Conservation (phyloP, 257 asterid species). For the Scutellaria galericulata region DNA sequence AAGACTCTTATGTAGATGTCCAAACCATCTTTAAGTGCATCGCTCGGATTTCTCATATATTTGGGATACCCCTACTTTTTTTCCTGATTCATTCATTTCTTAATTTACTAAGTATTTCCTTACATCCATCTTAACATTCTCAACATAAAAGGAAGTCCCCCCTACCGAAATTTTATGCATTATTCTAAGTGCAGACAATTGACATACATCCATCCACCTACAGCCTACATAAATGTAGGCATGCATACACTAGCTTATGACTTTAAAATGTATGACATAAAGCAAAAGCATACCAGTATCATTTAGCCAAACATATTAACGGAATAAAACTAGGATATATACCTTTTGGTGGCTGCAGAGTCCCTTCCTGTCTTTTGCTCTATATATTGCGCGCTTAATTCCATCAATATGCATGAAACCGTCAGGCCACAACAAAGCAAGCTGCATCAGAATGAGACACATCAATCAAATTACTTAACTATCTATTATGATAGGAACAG, state of each 20-base stretch:
- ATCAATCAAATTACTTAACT: background rate
- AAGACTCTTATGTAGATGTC: no score
- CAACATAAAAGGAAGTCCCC: no score
- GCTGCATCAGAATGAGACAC: slow-evolving; percentile 50
- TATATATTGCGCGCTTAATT: slow-evolving; percentile 72
- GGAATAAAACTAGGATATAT: slow-evolving; percentile 6
- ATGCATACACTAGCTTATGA: slow-evolving; percentile 14
- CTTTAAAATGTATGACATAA: slow-evolving; percentile 5
- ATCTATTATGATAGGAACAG: slow-evolving; percentile 10
- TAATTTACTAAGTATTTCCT: no score
- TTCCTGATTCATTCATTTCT: no score
- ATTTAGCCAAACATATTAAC: slow-evolving; percentile 6
- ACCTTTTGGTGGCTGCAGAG: slow-evolving; percentile 59
- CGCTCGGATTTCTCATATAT: no score
- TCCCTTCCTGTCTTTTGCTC: slow-evolving; percentile 74
- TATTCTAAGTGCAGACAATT: no score
- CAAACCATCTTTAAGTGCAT: no score
- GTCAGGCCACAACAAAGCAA: slow-evolving; percentile 82
- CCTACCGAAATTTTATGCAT: no score
- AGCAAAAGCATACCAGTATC: slow-evolving; percentile 10
- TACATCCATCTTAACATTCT: no score
- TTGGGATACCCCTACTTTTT: no score
- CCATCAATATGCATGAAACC: slow-evolving; percentile 83
- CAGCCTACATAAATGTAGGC: background rate
- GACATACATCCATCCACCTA: no score